Evolutionary conservation across 2,329 filamentous ascomycete genomes (phyloP).

Genomic region (Aspergillus sp.): DNA sequence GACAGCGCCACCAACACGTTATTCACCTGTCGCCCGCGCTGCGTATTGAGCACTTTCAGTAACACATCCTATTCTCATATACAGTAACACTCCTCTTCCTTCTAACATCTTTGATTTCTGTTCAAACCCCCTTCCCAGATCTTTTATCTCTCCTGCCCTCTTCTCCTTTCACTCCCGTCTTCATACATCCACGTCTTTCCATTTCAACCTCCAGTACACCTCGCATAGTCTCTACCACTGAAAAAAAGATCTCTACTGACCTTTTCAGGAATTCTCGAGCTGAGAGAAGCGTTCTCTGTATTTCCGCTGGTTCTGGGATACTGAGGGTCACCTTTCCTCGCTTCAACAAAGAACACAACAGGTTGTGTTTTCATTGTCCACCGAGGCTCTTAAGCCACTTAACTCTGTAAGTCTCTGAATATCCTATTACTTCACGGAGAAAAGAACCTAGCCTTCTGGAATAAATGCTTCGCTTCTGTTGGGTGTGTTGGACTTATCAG

Average conservation of each 20-base stretch:
- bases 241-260: neutral
- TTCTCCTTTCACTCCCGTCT: neutral
- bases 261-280: neutral
- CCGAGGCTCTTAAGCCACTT: neutral
- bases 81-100: neutral
- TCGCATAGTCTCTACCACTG: neutral
- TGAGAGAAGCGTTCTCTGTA: neutral
- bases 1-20: slow-evolving; percentile 8
- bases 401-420: neutral
- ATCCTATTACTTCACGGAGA: neutral
- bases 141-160: neutral
- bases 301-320: neutral
- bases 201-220: neutral
- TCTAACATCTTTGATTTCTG: neutral
- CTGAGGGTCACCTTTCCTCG: neutral
- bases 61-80: neutral
- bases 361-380: neutral
- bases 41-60: neutral
- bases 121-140: neutral
- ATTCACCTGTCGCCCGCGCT: slow-evolving; percentile 6
- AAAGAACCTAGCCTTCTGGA: neutral
- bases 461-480: neutral
- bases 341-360: slow-evolving; percentile 4
- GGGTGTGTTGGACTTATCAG: neutral
- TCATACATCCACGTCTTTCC: neutral